Evolutionary conservation across 1,284 basidiomycete genomes (phyloP).

Genomic region (Caloboletus inedulis): DNA sequence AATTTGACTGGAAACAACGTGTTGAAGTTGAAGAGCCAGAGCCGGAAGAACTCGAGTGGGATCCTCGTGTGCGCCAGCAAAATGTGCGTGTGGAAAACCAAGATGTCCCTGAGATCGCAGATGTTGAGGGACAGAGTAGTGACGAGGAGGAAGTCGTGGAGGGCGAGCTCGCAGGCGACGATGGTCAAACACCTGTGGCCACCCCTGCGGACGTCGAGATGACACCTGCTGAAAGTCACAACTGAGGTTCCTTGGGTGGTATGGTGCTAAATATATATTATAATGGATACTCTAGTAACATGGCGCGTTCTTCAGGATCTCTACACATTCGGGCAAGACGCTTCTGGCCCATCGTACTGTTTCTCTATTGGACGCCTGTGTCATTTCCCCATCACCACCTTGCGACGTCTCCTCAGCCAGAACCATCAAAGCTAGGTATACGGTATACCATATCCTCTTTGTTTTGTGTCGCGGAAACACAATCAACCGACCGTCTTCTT

Average conservation of each 20-base stretch:
- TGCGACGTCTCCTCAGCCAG: slow-evolving; percentile 36
- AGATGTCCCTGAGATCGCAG: slow-evolving; percentile 39
- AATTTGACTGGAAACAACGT: slow-evolving; percentile 73
- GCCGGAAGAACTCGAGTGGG: slow-evolving; percentile 70
- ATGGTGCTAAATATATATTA: neutral
- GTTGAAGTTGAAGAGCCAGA: slow-evolving; percentile 71
- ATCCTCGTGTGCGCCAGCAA: slow-evolving; percentile 42
- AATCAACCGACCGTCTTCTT: slow-evolving; percentile 37
- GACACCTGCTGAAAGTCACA: slow-evolving; percentile 8
- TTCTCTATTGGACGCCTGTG: neutral
- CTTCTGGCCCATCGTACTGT: slow-evolving; percentile 43
- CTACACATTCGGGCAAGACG: slow-evolving; percentile 37
- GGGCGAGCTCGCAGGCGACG: slow-evolving; percentile 32
- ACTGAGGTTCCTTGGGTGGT: neutral
- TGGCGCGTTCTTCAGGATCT: slow-evolving; percentile 46
- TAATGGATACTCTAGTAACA: slow-evolving; percentile 36
- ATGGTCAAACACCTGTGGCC: slow-evolving; percentile 26
- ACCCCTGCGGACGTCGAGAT: slow-evolving; percentile 29
- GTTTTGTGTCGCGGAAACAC: slow-evolving; percentile 47
- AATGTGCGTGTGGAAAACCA: slow-evolving; percentile 21
- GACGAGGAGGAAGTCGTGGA: slow-evolving; percentile 37
- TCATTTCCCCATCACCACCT: neutral
- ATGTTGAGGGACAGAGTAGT: slow-evolving; percentile 36
- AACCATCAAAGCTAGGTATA: slow-evolving; percentile 56
- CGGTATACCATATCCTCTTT: slow-evolving; percentile 70